Conservation (phyloP, 1,284 basidiomycete species). For the Rhodotorula sp. region DNA sequence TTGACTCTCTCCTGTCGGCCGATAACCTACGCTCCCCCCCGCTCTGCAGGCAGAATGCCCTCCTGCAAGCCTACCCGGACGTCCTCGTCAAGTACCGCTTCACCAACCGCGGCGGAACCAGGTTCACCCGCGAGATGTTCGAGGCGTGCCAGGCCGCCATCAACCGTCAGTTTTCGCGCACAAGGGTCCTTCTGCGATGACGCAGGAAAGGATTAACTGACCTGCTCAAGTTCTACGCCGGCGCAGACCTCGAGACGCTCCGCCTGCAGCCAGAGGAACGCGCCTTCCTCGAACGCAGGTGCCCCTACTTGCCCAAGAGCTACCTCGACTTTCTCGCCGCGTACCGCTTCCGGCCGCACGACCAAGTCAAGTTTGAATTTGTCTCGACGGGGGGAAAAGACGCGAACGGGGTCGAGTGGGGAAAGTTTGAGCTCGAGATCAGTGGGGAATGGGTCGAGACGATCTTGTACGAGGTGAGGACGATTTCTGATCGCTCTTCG, state of each 20-base stretch:
- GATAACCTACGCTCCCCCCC: neutral
- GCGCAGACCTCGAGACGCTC: slow-evolving; percentile 65
- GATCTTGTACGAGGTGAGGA: slow-evolving; percentile 85
- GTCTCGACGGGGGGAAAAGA: slow-evolving; percentile 46
- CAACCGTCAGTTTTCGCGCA: slow-evolving; percentile 58
- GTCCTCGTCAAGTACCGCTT: slow-evolving; percentile 60
- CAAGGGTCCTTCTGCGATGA: neutral
- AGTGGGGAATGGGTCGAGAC: slow-evolving; percentile 81
- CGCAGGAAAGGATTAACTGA: neutral
- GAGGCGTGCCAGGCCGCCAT: slow-evolving; percentile 66
- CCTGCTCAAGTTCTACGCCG: neutral
- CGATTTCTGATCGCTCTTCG: neutral
- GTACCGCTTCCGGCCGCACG: slow-evolving; percentile 72
- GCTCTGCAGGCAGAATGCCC: slow-evolving; percentile 68
- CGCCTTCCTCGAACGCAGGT: slow-evolving; percentile 64
- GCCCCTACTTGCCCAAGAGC: slow-evolving; percentile 69
- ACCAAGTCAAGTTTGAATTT: slow-evolving; percentile 72
- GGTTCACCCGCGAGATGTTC: slow-evolving; percentile 69
- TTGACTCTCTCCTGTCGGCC: no score
- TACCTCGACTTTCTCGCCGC: slow-evolving; percentile 74
- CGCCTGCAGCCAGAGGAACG: slow-evolving; percentile 64
- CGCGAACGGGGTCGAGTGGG: slow-evolving; percentile 56
- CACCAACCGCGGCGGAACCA: slow-evolving; percentile 74
- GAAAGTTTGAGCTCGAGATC: slow-evolving; percentile 71
- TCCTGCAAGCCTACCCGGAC: slow-evolving; percentile 74